phyloP scores from a whole-genome alignment of 2,329 filamentous ascomycete species.

The Phyllosticta ampelicida region DNA sequence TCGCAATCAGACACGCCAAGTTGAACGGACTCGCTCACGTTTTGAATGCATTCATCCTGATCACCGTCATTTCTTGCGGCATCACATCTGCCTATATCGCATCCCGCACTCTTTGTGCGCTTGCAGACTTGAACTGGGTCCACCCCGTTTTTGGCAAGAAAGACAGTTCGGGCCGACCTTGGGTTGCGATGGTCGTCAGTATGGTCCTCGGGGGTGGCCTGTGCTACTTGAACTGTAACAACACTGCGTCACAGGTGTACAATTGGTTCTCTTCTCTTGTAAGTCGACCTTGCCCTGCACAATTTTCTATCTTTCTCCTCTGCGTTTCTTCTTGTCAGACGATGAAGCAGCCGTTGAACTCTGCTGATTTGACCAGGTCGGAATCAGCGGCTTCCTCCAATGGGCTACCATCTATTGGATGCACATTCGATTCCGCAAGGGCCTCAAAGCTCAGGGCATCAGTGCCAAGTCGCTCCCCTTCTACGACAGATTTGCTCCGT shows the following conservation, averaged over 20 bases:
- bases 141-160: conserved; percentile 9
- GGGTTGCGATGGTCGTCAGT: conserved; percentile 18
- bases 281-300: conserved; percentile 39
- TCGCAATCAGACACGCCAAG: conserved; percentile 35
- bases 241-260: conserved; percentile 34
- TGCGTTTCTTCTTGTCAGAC: no score
- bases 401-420: conserved; percentile 24
- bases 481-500: conserved; percentile 9
- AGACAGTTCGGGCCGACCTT: conserved; percentile 13
- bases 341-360: conserved; percentile 7
- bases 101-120: conserved; percentile 9
- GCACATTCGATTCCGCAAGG: conserved; percentile 23
- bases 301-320: no score
- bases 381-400: conserved; percentile 25
- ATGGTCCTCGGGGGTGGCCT: conserved; percentile 27
- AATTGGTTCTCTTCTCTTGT: conserved; percentile 39
- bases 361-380: conserved; percentile 12
- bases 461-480: conserved; percentile 8
- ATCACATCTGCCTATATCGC: conserved; percentile 18
- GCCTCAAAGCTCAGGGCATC: conserved; percentile 19
- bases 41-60: conserved; percentile 15
- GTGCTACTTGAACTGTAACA: conserved; percentile 30
- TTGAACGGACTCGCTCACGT: conserved; percentile 31
- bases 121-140: conserved; percentile 9
- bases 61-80: conserved; percentile 15